Evolutionary conservation across 257 asterid genomes (phyloP), one percentile per base, ranked within the genome.

Genomic region (Apocynum venetum): DNA sequence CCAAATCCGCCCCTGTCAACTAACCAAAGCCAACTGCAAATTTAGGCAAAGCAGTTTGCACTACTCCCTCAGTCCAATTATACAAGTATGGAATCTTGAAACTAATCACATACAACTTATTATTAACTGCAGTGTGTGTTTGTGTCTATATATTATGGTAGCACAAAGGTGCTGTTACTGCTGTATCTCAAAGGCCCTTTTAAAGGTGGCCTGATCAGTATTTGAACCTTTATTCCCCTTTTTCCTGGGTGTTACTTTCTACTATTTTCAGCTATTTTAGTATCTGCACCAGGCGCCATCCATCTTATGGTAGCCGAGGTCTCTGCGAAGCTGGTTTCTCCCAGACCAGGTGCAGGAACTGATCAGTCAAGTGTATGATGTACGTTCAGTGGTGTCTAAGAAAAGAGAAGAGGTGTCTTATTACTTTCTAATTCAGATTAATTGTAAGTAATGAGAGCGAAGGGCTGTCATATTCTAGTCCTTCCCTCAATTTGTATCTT

Each of bases 321-420:
- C 74, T 47, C 41, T 70, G 74, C 11, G 57, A 70, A 11, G 74
- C 49, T 11, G 36, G 51, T 69, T 69, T 69, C 74, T 44, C 9
- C 20, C 41, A 69, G 56, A 46, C 17, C 56, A n/a, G 31, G 74
- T 15, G 31, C 57, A 9, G 57, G 36, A 5, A 15, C 51, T 68
- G 25, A 10, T 25, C 31, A 41, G 31, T 63, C 11, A 46, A 52
- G 0, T 9, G 14, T 47, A 25, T 71, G 41, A 25, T 31, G 13
- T 48, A 11, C 11, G 31, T 25, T 25, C 31, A 25, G 31, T 25
- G 31, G 31, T 25, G 31, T 25, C 31, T 25, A 25, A 25, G 31
- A 25, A 25, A 25, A 25, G 31, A 25, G 31, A 25, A 25, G 31
- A 25, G 31, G 10, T 20, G 31, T 35, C 6, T 40, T 43, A 8